Conservation (phyloP, 306 rosid species). For the Vigna radiata region DNA sequence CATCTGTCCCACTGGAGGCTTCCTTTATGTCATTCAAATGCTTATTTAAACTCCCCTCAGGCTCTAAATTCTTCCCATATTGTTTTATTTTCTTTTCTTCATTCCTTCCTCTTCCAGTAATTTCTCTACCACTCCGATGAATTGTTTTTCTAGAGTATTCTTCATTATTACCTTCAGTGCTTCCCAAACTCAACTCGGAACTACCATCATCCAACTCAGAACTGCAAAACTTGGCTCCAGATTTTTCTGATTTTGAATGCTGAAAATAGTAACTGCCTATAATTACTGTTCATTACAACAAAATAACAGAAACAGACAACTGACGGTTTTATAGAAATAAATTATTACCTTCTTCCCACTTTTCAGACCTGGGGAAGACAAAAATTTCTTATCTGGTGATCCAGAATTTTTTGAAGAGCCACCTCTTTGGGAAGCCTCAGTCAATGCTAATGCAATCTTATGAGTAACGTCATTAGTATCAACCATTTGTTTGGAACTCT, state of each 20-base stretch:
- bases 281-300: slow-evolving; percentile 27
- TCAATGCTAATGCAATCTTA: slow-evolving; percentile 78
- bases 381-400: slow-evolving; percentile 61
- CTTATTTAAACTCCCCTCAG: slow-evolving; percentile 54
- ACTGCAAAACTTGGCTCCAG: slow-evolving; percentile 49
- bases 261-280: slow-evolving; percentile 50
- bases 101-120: slow-evolving; percentile 50
- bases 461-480: slow-evolving; percentile 73
- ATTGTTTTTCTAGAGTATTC: slow-evolving; percentile 51
- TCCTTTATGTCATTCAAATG: slow-evolving; percentile 74
- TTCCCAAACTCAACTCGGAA: slow-evolving; percentile 80
- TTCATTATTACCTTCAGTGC: slow-evolving; percentile 67
- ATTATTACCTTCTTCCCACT: slow-evolving; percentile 68
- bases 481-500: slow-evolving; percentile 54
- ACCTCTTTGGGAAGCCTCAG: slow-evolving; percentile 84
- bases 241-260: slow-evolving; percentile 62
- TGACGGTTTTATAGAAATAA: slow-evolving; percentile 20
- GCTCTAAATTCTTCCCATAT: slow-evolving; percentile 58
- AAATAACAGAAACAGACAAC: slow-evolving; percentile 36
- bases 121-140: slow-evolving; percentile 51
- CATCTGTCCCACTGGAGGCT: slow-evolving; percentile 84
- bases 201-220: slow-evolving; percentile 66
- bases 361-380: slow-evolving; percentile 57
- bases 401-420: slow-evolving; percentile 70
- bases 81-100: slow-evolving; percentile 59